These are phyloP conservation scores for Gigaspora rosea DNA, from an alignment of 192 early-diverging fungal genomes.

Conservation along the genomic window DNA sequence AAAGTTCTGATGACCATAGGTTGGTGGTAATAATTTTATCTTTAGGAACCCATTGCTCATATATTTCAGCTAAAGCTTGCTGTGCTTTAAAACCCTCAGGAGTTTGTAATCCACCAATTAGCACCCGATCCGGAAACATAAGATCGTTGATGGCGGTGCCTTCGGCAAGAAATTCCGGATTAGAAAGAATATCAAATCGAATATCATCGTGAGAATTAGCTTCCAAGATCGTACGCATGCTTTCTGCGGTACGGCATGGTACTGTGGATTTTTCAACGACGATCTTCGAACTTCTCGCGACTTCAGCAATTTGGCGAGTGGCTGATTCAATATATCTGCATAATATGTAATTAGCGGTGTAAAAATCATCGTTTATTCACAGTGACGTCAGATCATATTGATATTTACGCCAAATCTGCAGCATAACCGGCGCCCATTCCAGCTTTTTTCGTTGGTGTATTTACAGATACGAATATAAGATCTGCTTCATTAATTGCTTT, in stretches of 20 bases:
- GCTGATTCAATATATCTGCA: slow-evolving; percentile 78
- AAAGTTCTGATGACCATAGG: slow-evolving; percentile 93
- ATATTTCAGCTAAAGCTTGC: slow-evolving; percentile 72
- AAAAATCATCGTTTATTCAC: no score
- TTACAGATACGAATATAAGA: slow-evolving; percentile 91
- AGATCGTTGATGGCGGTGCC: slow-evolving; percentile 87
- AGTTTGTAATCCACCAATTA: slow-evolving; percentile 82
- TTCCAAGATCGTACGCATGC: slow-evolving; percentile 82
- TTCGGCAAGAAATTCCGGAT: slow-evolving; percentile 96
- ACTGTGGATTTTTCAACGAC: slow-evolving; percentile 96
- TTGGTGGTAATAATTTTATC: slow-evolving; percentile 88
- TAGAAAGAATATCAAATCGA: slow-evolving; percentile 84
- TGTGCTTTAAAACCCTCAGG: slow-evolving; percentile 75
- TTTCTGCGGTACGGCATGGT: slow-evolving; percentile 86
- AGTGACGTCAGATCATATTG: no score
- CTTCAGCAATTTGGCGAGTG: slow-evolving; percentile 78
- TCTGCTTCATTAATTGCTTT: slow-evolving; percentile 75
- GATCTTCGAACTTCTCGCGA: slow-evolving; percentile 80
- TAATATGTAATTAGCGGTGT: no score
- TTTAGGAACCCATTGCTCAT: slow-evolving; percentile 81
- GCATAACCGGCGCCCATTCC: slow-evolving; percentile 79
- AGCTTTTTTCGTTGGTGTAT: slow-evolving; percentile 84
- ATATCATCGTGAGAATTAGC: slow-evolving; percentile 69
- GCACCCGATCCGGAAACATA: slow-evolving; percentile 82
- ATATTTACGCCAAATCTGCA: slow-evolving; percentile 77